phyloP scores from a whole-genome alignment of 2,329 filamentous ascomycete genomes.

The Neoascochyta sp. region DNA sequence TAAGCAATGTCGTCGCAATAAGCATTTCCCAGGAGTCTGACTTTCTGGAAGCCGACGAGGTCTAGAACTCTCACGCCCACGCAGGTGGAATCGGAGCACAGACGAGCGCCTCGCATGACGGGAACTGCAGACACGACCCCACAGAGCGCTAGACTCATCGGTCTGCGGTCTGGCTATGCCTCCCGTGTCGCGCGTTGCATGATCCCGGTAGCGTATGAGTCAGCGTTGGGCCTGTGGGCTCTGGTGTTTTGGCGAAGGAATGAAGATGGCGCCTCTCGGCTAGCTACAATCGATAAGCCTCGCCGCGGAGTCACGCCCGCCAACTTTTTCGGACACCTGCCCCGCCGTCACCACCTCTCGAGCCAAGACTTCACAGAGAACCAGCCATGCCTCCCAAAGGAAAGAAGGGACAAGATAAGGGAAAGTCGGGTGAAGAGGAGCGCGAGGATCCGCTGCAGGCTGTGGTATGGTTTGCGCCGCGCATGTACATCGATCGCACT shows the following conservation, averaged over 20 bases:
- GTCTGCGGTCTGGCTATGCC: no score
- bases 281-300: conserved; percentile 11
- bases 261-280: conserved; percentile 4
- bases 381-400: conserved; percentile 48
- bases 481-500: conserved; percentile 4
- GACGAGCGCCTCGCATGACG: conserved; percentile 8
- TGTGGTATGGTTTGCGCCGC: conserved; percentile 47
- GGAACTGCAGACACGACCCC: conserved; percentile 9
- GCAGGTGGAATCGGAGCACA: conserved; percentile 14
- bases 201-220: conserved; percentile 9
- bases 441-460: conserved; percentile 62
- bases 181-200: conserved; percentile 5
- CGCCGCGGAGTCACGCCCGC: conserved; percentile 9
- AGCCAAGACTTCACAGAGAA: conserved; percentile 2
- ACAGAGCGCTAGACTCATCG: conserved; percentile 8
- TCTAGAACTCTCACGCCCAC: conserved; percentile 26
- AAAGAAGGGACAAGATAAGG: conserved; percentile 42
- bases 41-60: conserved; percentile 19
- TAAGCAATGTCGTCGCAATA: conserved; percentile 33
- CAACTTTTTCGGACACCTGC: no score
- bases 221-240: conserved; percentile 6
- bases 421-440: conserved; percentile 51
- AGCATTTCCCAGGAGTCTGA: conserved; percentile 26
- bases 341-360: conserved; percentile 8
- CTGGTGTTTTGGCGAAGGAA: conserved; percentile 4